Evolutionary conservation across 306 rosid species (phyloP), one percentile per base, ranked within the genome.

Genomic region (Cicer pinnatifidum): DNA sequence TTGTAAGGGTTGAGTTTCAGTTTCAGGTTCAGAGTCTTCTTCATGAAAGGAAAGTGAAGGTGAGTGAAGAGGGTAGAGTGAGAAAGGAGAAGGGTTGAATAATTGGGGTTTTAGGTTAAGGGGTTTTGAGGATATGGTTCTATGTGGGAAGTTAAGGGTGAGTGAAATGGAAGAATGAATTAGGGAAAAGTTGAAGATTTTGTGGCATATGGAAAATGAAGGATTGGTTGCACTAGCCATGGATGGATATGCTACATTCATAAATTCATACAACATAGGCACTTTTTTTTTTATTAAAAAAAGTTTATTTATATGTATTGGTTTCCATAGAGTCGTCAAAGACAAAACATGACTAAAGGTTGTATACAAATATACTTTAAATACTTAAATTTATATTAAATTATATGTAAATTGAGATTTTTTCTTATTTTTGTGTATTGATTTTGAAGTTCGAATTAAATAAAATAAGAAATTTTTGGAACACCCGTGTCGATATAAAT

Each of bases 141-240:
- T 81, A 9, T 69, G 79, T 9, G 77, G 66, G 64, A 87, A 74
- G 75, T 73, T 84, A 9, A 80, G 23, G 23, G 79, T 67, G 23
- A 67, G 71, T 43, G 76, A 66, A 57, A 80, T 47, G 76, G 80
- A 67, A 44, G 87, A 71, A 78, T 59, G 71, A 12, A 80, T 20
- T 63, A 84, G 12, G 16, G 82, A 77, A 63, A 81, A 75, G 72
- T 64, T 80, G 19, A 81, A 67, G 75, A 79, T 41, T 75, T 78
- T 79, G 60, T 81, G 78, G 83, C 60, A 72, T 54, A 86, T 19
- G 41, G 84, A 57, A 69, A 87, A 82, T 8, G 89, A 84, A 86
- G 79, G 76, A 44, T 77, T 45, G 38, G 75, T 11, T 63, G 85
- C 69, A 53, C 85, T 70, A 23, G 91, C 89, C 89, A 86, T 86